These are phyloP conservation scores for Vigna angularis DNA, from an alignment of 306 rosid genomes.

Conservation along the genomic window DNA sequence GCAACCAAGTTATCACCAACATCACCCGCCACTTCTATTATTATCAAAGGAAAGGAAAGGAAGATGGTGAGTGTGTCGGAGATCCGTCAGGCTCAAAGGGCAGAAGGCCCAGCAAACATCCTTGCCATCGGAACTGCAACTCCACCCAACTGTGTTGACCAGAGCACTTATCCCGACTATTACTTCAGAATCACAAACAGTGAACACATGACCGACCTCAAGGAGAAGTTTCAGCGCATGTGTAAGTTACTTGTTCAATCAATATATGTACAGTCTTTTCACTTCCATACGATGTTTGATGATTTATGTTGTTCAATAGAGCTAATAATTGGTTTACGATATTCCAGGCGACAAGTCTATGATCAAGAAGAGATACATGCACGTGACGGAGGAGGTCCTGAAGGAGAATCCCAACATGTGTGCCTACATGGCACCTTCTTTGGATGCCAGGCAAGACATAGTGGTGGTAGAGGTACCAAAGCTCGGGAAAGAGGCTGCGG, in stretches of 20 bases:
- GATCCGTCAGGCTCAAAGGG: conserved; percentile 46
- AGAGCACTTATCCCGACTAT: conserved; percentile 45
- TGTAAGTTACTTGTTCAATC: conserved; percentile 17
- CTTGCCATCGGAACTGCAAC: conserved; percentile 48
- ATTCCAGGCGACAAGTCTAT: conserved; percentile 25
- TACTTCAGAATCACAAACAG: conserved; percentile 45
- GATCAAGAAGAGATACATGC: conserved; percentile 48
- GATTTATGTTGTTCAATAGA: no score
- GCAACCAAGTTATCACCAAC: no score
- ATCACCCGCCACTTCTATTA: no score
- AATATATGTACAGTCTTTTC: no score
- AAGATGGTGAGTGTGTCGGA: conserved; percentile 44
- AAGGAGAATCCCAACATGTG: conserved; percentile 52
- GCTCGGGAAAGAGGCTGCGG: conserved; percentile 76
- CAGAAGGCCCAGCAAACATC: conserved; percentile 46
- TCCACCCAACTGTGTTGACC: conserved; percentile 42
- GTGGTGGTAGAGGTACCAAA: conserved; percentile 73
- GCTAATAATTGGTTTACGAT: no score
- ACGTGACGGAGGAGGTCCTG: conserved; percentile 37
- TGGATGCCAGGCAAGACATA: conserved; percentile 80
- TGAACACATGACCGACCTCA: conserved; percentile 41
- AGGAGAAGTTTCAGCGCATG: conserved; percentile 46
- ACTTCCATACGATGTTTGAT: no score
- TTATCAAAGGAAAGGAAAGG: no score
- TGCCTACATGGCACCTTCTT: conserved; percentile 69